Conservation (phyloP, 1,139 yeast species). For the Taiozyma sp. region DNA sequence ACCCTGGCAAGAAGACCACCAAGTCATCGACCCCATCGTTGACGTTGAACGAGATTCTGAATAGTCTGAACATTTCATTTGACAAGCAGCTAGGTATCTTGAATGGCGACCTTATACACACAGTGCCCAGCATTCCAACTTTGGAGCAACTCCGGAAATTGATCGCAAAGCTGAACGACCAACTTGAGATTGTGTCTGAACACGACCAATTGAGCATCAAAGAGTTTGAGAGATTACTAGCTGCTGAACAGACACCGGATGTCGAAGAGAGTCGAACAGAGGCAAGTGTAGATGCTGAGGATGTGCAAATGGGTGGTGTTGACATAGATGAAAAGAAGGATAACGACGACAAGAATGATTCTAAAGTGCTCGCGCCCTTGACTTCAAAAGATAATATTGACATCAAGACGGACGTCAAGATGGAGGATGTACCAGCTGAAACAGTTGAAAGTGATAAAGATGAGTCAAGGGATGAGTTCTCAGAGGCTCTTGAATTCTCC, state of each 20-base stretch:
- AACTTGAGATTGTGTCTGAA: conserved; percentile 42
- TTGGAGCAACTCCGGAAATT: conserved; percentile 43
- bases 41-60: conserved; percentile 48
- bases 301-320: conserved; percentile 9
- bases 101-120: conserved; percentile 52
- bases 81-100: conserved; percentile 57
- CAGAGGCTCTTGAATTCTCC: conserved; percentile 2
- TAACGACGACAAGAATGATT: conserved; percentile 3
- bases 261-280: conserved; percentile 11
- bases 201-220: conserved; percentile 38
- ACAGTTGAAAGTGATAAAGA: conserved; percentile 15
- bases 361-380: conserved; percentile 1
- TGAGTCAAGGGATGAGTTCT: conserved; percentile 3
- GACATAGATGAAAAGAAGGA: conserved; percentile 8
- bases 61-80: conserved; percentile 48
- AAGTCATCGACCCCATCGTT: conserved; percentile 27
- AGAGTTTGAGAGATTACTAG: conserved; percentile 11
- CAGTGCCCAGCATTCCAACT: conserved; percentile 41
- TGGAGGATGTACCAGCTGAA: conserved; percentile 16
- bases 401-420: not conserved
- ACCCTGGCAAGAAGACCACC: conserved; percentile 23
- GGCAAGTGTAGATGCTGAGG: conserved; percentile 16
- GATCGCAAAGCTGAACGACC: conserved; percentile 44
- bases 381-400: conserved; percentile 6
- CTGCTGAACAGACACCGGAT: not conserved